Conservation (phyloP, 2,329 filamentous ascomycete species). For the Lasiodiplodia sp. region DNA sequence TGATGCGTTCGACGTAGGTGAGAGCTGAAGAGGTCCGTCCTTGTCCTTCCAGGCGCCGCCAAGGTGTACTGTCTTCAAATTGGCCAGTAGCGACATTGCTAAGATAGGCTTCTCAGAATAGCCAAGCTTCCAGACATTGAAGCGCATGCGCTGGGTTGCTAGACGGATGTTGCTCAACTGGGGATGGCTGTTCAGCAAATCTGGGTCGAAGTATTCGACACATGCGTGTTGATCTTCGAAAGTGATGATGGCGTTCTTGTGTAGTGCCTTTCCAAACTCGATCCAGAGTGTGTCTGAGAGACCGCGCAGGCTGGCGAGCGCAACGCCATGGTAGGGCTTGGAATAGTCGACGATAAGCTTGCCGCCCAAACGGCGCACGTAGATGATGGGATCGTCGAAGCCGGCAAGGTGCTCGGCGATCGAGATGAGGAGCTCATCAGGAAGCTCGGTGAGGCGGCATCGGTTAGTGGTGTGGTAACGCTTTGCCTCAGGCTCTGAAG, state of each 20-base stretch:
- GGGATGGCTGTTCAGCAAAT: accelerated
- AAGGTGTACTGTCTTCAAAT: not conserved
- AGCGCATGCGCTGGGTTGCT: not conserved
- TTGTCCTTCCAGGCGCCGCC: not conserved
- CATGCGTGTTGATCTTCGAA: not conserved
- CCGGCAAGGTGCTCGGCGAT: not conserved
- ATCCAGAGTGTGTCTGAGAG: not conserved
- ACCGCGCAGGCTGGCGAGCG: not conserved
- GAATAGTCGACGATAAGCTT: not conserved
- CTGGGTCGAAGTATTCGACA: not conserved
- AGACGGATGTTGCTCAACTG: not conserved
- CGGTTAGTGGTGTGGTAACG: not conserved
- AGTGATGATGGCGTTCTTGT: not conserved
- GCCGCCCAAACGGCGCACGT: accelerated
- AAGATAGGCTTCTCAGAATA: no score
- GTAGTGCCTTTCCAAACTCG: not conserved
- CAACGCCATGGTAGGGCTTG: not conserved
- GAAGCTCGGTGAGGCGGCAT: not conserved
- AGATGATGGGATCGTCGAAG: not conserved
- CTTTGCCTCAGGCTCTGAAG: not conserved
- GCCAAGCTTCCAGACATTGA: not conserved
- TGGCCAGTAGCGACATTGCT: no score
- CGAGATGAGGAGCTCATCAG: not conserved
- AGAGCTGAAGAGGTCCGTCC: not conserved
- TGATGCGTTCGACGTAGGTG: not conserved